Evolutionary conservation across 208 protist species (phyloP), one percentile per base, ranked within the genome.

Genomic region (Sergeia podlipaevii): DNA sequence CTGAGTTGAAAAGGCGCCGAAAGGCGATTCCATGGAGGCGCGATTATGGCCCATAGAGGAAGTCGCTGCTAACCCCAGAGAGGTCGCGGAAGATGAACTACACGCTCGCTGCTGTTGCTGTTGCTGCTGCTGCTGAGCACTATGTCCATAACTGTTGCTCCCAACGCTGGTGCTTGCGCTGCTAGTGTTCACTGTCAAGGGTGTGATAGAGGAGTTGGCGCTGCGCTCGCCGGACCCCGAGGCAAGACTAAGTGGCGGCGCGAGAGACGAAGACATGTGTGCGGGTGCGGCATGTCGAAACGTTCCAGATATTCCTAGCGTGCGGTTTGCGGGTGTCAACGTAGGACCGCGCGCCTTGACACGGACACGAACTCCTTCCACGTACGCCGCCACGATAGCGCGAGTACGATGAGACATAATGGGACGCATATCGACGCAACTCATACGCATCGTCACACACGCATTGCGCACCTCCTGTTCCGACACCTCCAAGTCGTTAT

Each of bases 391-490:
- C 44, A 75, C 50, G 2, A 71, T 33, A 15, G 1, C 26, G 11
- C 39, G 34, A 11, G 62, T 66, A 32, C 47, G 49, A 0, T 26
- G 5, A 0, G 71, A 78, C 2, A 78, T 10, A 6, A 2, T 11
- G 24, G 33, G 24, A 5, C 7, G 7, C 4, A n/a, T n/a, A n/a
- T n/a, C n/a, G n/a, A n/a, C n/a, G n/a, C n/a, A n/a, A n/a, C n/a
- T n/a, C n/a, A n/a, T n/a, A n/a, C n/a, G n/a, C 11, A 57, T 44
- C 17, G 46, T 62, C 6, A 50, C 52, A 17, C 51, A 71, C n/a
- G 72, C 72, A 4, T 70, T 46, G 18, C 52, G 60, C 43, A 79
- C 28, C 41, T 79, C 72, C 52, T 64, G 43, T 61, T 79, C 56
- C 2, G 72, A 74, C 8, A 79, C 61, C 5, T 47, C 50, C 13